Percentiles rank a stretch among this genome's conserved stretches.
phyloP scores from a whole-genome alignment of 2,329 filamentous ascomycete species.

The Botryotinia convoluta region DNA sequence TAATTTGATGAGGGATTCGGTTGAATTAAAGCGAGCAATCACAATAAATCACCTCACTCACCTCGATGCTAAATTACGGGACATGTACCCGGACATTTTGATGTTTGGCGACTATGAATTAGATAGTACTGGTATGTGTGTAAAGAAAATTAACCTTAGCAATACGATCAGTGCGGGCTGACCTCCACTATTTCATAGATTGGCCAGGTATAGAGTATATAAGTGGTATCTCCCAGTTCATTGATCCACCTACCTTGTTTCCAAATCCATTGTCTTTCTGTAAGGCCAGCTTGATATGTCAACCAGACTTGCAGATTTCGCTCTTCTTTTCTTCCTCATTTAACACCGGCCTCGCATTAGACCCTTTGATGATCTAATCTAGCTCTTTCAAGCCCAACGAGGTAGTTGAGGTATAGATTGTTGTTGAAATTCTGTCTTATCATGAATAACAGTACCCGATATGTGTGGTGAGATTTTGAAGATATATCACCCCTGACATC shows the following conservation, averaged over 20 bases:
- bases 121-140: not conserved
- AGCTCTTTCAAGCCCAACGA: not conserved
- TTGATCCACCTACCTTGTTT: not conserved
- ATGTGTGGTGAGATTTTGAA: not conserved
- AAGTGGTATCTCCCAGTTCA: not conserved
- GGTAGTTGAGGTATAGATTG: not conserved
- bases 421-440: not conserved
- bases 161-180: not conserved
- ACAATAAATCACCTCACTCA: not conserved
- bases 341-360: not conserved
- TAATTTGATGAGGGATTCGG: not conserved
- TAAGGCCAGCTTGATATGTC: not conserved
- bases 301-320: not conserved
- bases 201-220: not conserved
- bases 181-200: not conserved
- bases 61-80: not conserved
- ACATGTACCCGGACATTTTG: not conserved
- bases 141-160: not conserved
- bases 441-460: not conserved
- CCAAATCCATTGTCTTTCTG: not conserved
- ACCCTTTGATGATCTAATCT: not conserved
- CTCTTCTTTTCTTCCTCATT: not conserved
- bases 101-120: not conserved
- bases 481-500: not conserved
- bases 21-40: not conserved